phyloP scores from a whole-genome alignment of 192 early-diverging fungal genomes.

The Chytriomyces sp. region DNA sequence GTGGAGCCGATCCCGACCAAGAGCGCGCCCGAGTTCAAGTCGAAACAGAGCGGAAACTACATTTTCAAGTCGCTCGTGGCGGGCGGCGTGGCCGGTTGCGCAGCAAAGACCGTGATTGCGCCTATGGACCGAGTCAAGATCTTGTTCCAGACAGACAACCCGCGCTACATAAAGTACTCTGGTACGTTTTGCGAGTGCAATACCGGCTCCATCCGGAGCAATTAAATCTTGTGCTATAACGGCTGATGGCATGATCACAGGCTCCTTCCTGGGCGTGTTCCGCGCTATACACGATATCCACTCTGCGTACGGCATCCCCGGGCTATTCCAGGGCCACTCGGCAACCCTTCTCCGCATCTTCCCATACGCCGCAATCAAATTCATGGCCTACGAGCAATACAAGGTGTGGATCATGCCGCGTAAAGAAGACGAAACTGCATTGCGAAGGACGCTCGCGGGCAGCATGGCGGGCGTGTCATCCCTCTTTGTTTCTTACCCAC shows the following conservation, averaged over 20 bases:
- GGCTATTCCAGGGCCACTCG: conserved; percentile 93
- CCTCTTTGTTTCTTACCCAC: conserved; percentile 86
- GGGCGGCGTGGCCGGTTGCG: conserved; percentile 62
- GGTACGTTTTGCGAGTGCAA: conserved; percentile 31
- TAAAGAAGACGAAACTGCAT: conserved; percentile 62
- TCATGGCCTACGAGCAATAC: conserved; percentile 94
- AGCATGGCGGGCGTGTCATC: conserved; percentile 81
- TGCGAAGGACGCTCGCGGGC: conserved; percentile 81
- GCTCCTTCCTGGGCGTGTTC: conserved; percentile 79
- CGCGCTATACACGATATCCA: conserved; percentile 78
- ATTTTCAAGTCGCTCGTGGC: conserved; percentile 53
- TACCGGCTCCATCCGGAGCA: not conserved
- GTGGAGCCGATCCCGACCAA: too few relatives aligned
- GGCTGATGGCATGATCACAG: conserved; percentile 40
- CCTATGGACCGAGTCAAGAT: conserved; percentile 63
- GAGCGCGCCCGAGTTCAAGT: too few relatives aligned
- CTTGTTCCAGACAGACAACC: conserved; percentile 58
- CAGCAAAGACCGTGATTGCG: conserved; percentile 59
- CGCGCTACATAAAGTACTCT: conserved; percentile 49
- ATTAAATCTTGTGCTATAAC: not conserved
- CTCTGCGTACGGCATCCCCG: conserved; percentile 66
- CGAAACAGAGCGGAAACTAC: conserved; percentile 46
- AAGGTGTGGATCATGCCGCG: conserved; percentile 69
- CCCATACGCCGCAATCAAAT: conserved; percentile 96
- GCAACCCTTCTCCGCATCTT: conserved; percentile 93